Evolutionary conservation across 352 stramenopile species (phyloP).

Genomic region (Phytophthora pistaciae): DNA sequence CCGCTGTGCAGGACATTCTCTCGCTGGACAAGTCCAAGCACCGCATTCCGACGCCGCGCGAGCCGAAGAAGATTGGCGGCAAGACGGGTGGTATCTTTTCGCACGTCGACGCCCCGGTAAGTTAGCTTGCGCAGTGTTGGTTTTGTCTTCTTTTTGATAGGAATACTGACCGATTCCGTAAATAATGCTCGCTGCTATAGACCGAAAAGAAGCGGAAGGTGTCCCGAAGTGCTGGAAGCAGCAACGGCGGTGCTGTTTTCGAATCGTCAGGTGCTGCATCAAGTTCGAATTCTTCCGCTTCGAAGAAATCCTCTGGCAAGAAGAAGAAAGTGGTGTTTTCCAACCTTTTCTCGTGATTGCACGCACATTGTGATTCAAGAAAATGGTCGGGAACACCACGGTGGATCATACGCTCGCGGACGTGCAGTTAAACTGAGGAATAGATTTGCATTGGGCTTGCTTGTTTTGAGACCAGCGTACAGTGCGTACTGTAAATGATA

Average conservation of each 20-base stretch:
- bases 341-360: slow-evolving; percentile 67
- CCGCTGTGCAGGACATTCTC: slow-evolving; percentile 81
- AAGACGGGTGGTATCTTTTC: slow-evolving; percentile 89
- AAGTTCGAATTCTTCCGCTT: slow-evolving; percentile 1
- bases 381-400: too few species aligned
- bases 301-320: slow-evolving; percentile 45
- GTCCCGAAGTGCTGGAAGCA: slow-evolving; percentile 13
- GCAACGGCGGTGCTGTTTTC: not conserved
- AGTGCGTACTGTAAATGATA: too few species aligned
- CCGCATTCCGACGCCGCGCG: slow-evolving; percentile 58
- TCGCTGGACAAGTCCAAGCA: slow-evolving; percentile 80
- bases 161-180: slow-evolving; percentile 7
- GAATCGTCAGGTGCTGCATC: not conserved
- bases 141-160: not conserved
- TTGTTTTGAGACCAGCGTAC: not conserved
- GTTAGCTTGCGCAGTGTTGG: slow-evolving; percentile 12
- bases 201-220: slow-evolving; percentile 78
- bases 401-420: not conserved
- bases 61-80: slow-evolving; percentile 66
- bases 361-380: not conserved
- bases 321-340: slow-evolving; percentile 90
- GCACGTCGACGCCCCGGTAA: slow-evolving; percentile 72
- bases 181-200: slow-evolving; percentile 22
- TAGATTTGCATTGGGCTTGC: slow-evolving; percentile 24
- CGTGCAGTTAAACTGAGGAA: slow-evolving; percentile 16